Evolutionary conservation across 345 rosid species (phyloP).

Genomic region (Salix suchowensis): DNA sequence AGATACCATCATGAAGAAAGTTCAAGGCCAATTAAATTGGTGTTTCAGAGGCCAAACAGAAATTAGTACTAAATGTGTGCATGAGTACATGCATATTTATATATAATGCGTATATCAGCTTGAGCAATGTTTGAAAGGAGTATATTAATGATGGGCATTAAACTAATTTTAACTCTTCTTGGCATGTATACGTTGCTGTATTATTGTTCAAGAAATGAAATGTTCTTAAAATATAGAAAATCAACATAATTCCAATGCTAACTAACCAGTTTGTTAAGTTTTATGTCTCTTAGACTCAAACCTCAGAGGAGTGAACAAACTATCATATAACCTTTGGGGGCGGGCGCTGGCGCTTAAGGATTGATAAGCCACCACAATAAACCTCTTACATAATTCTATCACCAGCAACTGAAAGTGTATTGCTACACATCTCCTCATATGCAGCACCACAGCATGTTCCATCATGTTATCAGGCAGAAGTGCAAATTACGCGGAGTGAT

Average conservation of each 20-base stretch:
- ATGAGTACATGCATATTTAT: not conserved
- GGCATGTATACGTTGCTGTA: not conserved
- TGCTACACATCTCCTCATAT: not conserved
- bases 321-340: not conserved
- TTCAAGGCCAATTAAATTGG: not conserved
- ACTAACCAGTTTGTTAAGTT: not conserved
- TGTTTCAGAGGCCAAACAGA: not conserved
- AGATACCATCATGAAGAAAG: not conserved
- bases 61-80: not conserved
- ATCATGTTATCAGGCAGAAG: slow-evolving; percentile 7
- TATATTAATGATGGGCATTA: not conserved
- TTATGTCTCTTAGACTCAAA: not conserved
- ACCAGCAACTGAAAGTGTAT: not conserved
- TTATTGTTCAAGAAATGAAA: not conserved
- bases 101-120: not conserved
- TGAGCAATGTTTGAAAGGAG: not conserved
- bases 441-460: not conserved
- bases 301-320: not conserved
- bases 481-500: not conserved
- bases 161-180: not conserved
- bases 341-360: not conserved
- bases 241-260: not conserved
- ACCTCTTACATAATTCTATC: not conserved
- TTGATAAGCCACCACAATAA: not conserved
- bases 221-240: not conserved